These are phyloP conservation scores for Kwoniella europaea DNA, from an alignment of 768 basidiomycete genomes.

Conservation along the genomic window DNA sequence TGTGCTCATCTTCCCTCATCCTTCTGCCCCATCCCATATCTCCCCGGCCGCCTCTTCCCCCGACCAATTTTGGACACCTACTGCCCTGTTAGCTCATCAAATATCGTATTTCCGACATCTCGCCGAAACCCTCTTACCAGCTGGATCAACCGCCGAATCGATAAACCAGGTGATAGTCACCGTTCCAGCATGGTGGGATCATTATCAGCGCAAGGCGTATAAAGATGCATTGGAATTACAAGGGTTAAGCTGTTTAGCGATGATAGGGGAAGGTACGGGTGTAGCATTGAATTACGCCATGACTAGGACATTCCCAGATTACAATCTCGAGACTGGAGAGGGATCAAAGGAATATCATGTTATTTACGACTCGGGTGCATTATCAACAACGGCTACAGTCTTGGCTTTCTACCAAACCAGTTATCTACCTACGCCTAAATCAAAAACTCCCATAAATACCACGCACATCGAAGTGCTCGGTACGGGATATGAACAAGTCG, in stretches of 20 bases:
- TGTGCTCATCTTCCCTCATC: slow-evolving; percentile 51
- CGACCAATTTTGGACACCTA: slow-evolving; percentile 68
- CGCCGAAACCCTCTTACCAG: slow-evolving; percentile 70
- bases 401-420: slow-evolving; percentile 57
- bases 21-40: slow-evolving; percentile 45
- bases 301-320: slow-evolving; percentile 79
- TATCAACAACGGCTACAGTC: slow-evolving; percentile 57
- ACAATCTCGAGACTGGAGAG: slow-evolving; percentile 33
- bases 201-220: slow-evolving; percentile 88
- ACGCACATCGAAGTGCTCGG: slow-evolving; percentile 80
- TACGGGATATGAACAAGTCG: slow-evolving; percentile 77
- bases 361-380: slow-evolving; percentile 93
- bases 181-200: slow-evolving; percentile 86
- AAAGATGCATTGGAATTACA: slow-evolving; percentile 90
- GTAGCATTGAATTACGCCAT: slow-evolving; percentile 98
- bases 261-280: slow-evolving; percentile 80
- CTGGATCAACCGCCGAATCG: slow-evolving; percentile 64
- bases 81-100: slow-evolving; percentile 94
- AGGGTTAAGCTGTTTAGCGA: slow-evolving; percentile 77
- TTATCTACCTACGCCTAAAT: slow-evolving; percentile 49
- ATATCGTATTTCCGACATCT: slow-evolving; percentile 86
- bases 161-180: slow-evolving; percentile 85
- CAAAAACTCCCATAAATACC: slow-evolving; percentile 60
- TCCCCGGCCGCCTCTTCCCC: slow-evolving; percentile 52
- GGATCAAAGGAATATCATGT: slow-evolving; percentile 73